phyloP scores from a whole-genome alignment of 805 yeast genomes.

The Lachancea sp. region DNA sequence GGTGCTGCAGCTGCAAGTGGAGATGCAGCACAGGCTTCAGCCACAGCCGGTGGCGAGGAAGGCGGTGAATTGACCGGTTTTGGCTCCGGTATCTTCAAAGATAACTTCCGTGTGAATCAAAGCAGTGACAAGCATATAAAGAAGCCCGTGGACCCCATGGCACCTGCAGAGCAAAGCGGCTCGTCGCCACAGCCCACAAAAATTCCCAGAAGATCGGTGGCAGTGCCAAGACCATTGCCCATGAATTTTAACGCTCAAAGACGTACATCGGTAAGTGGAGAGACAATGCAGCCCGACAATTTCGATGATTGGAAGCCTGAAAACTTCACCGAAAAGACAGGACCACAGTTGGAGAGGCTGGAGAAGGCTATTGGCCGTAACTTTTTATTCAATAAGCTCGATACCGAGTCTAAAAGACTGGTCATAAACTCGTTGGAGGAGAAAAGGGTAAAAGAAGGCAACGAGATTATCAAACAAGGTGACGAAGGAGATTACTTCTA shows the following conservation, averaged over 20 bases:
- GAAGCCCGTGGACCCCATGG: constrained; percentile 19
- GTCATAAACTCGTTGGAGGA: constrained; percentile 82
- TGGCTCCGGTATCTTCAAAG: constrained; percentile 21
- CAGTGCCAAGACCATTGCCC: constrained; percentile 37
- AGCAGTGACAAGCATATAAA: constrained; percentile 15
- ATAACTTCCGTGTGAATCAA: constrained; percentile 25
- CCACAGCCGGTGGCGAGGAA: background rate
- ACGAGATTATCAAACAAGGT: constrained; percentile 78
- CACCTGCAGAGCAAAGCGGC: constrained; percentile 21
- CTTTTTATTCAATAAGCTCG: constrained; percentile 79
- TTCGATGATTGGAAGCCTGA: constrained; percentile 75
- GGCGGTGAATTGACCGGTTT: background rate
- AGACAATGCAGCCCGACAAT: constrained; percentile 70
- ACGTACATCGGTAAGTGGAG: constrained; percentile 88
- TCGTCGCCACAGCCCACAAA: constrained; percentile 14
- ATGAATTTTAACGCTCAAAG: constrained; percentile 67
- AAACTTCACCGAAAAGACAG: constrained; percentile 45
- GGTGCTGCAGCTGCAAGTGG: background rate
- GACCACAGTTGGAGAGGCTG: constrained; percentile 60
- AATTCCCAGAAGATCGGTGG: constrained; percentile 11
- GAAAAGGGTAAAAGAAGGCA: constrained; percentile 50
- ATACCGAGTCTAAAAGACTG: constrained; percentile 65
- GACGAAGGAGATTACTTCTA: constrained; percentile 93
- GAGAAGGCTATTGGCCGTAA: constrained; percentile 69
- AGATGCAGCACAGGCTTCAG: constrained; percentile 7